Evolutionary conservation across 2,329 filamentous ascomycete genomes (phyloP).

Genomic region (Ramularia endophylla): DNA sequence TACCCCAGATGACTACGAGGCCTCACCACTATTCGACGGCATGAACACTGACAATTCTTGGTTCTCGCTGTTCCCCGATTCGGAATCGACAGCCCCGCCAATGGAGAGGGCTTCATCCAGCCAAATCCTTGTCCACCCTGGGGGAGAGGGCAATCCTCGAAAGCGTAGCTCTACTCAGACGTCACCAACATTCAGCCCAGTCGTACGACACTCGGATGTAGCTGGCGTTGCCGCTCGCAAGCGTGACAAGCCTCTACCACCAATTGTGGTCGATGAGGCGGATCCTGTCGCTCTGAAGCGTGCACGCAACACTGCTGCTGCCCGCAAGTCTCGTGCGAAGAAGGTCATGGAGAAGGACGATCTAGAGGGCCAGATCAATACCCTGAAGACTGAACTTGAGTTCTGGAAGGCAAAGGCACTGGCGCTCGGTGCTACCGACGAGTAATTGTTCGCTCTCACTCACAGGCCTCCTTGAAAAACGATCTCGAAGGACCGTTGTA

Average conservation of each 20-base stretch:
- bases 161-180: slow-evolving; percentile 34
- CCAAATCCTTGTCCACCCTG: slow-evolving; percentile 34
- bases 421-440: slow-evolving; percentile 8
- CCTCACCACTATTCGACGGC: slow-evolving; percentile 66
- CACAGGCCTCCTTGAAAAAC: not conserved
- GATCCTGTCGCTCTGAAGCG: slow-evolving; percentile 85
- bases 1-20: slow-evolving; percentile 71
- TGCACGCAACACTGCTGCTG: slow-evolving; percentile 86
- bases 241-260: slow-evolving; percentile 73
- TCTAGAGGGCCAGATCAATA: slow-evolving; percentile 64
- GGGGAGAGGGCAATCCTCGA: slow-evolving; percentile 27
- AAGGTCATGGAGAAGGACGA: slow-evolving; percentile 72
- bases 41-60: slow-evolving; percentile 57
- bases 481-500: not conserved
- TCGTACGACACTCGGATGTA: slow-evolving; percentile 59
- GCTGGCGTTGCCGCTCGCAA: slow-evolving; percentile 66
- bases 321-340: slow-evolving; percentile 84
- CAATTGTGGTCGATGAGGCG: slow-evolving; percentile 67
- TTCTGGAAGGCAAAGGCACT: slow-evolving; percentile 26
- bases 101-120: slow-evolving; percentile 37
- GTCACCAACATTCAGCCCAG: slow-evolving; percentile 36
- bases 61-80: slow-evolving; percentile 66
- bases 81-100: slow-evolving; percentile 30
- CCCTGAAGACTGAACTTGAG: slow-evolving; percentile 38
- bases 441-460: slow-evolving; percentile 6